Evolutionary conservation across 768 basidiomycete species (phyloP).

Genomic region (Kwoniella pini): DNA sequence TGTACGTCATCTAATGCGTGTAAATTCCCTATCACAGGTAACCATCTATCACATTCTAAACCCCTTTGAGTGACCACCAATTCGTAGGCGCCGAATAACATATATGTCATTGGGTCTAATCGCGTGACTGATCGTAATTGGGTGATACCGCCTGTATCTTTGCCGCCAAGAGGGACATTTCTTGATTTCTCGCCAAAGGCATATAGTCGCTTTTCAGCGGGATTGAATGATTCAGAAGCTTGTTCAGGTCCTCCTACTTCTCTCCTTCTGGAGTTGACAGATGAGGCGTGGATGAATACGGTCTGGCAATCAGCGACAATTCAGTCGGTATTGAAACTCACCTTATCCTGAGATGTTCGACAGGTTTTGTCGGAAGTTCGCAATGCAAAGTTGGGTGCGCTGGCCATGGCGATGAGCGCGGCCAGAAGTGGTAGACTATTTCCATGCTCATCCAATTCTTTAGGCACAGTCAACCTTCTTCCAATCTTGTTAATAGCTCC

Average conservation of each 20-base stretch:
- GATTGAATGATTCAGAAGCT: constrained; percentile 40
- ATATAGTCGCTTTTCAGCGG: constrained; percentile 70
- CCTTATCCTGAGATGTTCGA: constrained; percentile 81
- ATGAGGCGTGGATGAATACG: constrained; percentile 78
- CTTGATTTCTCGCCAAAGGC: constrained; percentile 82
- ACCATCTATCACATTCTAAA: constrained; percentile 85
- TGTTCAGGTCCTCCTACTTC: constrained; percentile 54
- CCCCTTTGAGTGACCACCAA: constrained; percentile 70
- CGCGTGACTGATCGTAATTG: constrained; percentile 78
- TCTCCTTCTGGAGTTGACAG: constrained; percentile 75
- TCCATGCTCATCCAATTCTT: constrained; percentile 50
- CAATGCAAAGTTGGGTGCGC: constrained; percentile 88
- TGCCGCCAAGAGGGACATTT: constrained; percentile 62
- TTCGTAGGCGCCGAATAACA: constrained; percentile 85
- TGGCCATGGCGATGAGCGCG: constrained; percentile 78
- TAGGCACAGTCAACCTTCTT: constrained; percentile 38
- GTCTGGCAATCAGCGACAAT: constrained; percentile 58
- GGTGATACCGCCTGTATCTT: constrained; percentile 61
- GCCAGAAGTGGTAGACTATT: constrained; percentile 67
- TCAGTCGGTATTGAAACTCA: constrained; percentile 50
- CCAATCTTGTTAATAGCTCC: constrained; percentile 52
- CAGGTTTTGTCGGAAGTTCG: constrained; percentile 65
- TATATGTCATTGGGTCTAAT: constrained; percentile 82
- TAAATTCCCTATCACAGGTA: constrained; percentile 69
- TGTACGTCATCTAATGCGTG: constrained; percentile 79